These are phyloP conservation scores for Eucalyptus curtisii DNA, from an alignment of 345 rosid genomes.

Conservation along the genomic window DNA sequence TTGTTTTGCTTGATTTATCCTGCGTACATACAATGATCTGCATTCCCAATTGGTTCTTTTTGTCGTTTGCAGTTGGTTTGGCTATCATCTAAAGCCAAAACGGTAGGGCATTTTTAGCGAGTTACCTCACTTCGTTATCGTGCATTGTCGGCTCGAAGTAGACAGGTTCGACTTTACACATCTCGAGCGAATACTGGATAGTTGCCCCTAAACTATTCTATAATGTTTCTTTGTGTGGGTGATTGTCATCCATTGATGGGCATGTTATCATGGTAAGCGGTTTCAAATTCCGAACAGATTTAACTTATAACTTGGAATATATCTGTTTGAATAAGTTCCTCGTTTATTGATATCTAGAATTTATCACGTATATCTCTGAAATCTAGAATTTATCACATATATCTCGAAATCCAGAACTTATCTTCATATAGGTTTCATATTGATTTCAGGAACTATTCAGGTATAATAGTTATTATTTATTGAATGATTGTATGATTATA, in stretches of 20 bases:
- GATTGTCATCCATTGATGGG: background rate
- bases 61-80: background rate
- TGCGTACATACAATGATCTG: background rate
- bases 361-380: too few species aligned
- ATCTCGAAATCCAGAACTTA: too few species aligned
- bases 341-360: too few species aligned
- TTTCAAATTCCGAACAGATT: too few species aligned
- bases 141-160: background rate
- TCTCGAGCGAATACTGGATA: background rate
- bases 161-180: background rate
- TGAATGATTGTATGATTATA: too few species aligned
- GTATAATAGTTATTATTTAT: too few species aligned
- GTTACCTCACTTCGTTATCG: background rate
- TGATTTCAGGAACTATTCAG: too few species aligned
- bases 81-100: background rate
- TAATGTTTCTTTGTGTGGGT: background rate
- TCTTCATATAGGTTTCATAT: too few species aligned
- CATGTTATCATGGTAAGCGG: background rate
- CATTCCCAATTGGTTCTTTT: background rate
- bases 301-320: too few species aligned
- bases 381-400: too few species aligned
- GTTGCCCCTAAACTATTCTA: background rate
- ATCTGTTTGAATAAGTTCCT: too few species aligned
- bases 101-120: background rate
- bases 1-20: background rate